phyloP scores from a whole-genome alignment of 148 eudicot species.

The Spergularia bocconei region DNA sequence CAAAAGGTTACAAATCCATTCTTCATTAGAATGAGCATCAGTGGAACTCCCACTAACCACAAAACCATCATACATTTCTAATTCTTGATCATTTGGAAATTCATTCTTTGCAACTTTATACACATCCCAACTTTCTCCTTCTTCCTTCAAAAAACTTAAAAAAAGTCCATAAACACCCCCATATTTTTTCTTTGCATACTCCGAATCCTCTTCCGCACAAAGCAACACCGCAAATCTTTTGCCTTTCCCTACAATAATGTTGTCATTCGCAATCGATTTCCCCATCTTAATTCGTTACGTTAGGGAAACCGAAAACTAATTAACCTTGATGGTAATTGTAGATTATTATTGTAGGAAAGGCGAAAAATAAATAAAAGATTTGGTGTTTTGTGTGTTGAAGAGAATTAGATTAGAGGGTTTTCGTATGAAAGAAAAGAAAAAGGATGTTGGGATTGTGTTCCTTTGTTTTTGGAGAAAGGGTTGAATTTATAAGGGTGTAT shows the following conservation, averaged over 20 bases:
- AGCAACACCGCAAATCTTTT: conserved; percentile 3
- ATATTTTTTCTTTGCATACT: conserved; percentile 52
- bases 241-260: not conserved
- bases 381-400: too few relatives aligned
- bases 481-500: too few relatives aligned
- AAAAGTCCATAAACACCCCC: conserved; percentile 75
- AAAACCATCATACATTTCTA: conserved; percentile 61
- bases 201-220: conserved; percentile 61
- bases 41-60: conserved; percentile 69
- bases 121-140: conserved; percentile 71
- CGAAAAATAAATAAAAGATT: too few relatives aligned
- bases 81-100: conserved; percentile 47
- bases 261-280: not conserved
- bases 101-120: conserved; percentile 67
- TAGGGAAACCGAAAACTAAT: too few relatives aligned
- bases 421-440: too few relatives aligned
- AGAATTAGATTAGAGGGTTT: too few relatives aligned
- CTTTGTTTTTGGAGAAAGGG: too few relatives aligned
- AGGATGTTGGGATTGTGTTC: too few relatives aligned
- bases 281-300: too few relatives aligned
- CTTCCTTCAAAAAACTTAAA: conserved; percentile 49
- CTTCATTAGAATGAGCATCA: conserved; percentile 65
- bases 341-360: too few relatives aligned
- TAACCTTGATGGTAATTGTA: too few relatives aligned
- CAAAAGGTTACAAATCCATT: conserved; percentile 67